phyloP scores from a whole-genome alignment of 768 basidiomycete species.

The Cyclocybe aegerita region DNA sequence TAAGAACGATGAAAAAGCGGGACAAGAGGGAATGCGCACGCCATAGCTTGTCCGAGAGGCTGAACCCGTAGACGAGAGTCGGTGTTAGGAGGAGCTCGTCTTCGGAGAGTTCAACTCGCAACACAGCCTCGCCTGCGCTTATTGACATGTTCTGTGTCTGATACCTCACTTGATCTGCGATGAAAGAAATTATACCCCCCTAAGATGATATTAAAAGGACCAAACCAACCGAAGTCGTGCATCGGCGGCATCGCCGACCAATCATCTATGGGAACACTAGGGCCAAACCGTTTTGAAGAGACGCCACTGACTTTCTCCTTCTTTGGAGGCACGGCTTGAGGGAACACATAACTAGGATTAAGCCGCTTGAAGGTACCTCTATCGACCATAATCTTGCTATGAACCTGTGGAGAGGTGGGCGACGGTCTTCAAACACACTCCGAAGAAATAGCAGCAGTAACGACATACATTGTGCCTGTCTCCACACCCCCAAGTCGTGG shows the following conservation, averaged over 20 bases:
- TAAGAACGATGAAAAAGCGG: neutral
- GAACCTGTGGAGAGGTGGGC: slow-evolving; percentile 33
- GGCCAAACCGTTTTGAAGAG: too few species aligned
- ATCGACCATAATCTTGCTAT: slow-evolving; percentile 62
- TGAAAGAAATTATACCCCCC: too few species aligned
- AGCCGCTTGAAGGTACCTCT: slow-evolving; percentile 52
- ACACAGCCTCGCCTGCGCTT: too few species aligned
- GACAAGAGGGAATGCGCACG: slow-evolving; percentile 30
- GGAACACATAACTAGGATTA: slow-evolving; percentile 51
- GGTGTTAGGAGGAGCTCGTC: slow-evolving; percentile 54
- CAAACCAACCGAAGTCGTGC: too few species aligned
- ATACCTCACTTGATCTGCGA: too few species aligned
- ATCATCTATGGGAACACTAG: too few species aligned
- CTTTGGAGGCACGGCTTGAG: slow-evolving; percentile 28
- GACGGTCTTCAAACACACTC: neutral
- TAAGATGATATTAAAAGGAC: too few species aligned
- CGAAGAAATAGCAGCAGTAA: neutral
- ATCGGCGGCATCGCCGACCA: too few species aligned
- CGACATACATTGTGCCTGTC: slow-evolving; percentile 48
- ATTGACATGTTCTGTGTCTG: too few species aligned
- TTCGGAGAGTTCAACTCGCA: slow-evolving; percentile 36
- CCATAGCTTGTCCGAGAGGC: slow-evolving; percentile 55
- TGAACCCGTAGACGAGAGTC: slow-evolving; percentile 58
- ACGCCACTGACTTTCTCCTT: slow-evolving; percentile 4
- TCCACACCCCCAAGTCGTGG: slow-evolving; percentile 27